phyloP scores from a whole-genome alignment of 78 protist genomes.

The Neovahlkampfia damariscottae region DNA sequence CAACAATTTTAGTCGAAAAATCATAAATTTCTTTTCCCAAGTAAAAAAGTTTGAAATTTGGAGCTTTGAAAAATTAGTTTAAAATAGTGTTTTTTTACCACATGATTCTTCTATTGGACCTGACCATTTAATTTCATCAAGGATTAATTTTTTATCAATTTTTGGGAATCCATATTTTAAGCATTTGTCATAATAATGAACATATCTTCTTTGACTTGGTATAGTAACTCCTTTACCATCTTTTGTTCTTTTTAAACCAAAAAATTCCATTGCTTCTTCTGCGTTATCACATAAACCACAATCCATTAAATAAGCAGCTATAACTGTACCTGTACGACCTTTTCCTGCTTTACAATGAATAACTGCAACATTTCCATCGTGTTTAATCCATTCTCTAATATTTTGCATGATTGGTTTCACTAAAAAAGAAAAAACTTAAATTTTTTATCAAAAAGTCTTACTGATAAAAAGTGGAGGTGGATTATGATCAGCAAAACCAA shows the following conservation, averaged over 20 bases:
- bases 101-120: background rate
- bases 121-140: too few relatives aligned
- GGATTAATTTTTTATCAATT: background rate
- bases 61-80: background rate
- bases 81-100: background rate
- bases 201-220: slow-evolving; percentile 55
- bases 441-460: background rate
- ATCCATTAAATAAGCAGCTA: slow-evolving; percentile 10
- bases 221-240: slow-evolving; percentile 47
- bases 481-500: slow-evolving; percentile 30
- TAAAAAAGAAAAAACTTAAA: too few relatives aligned
- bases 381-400: too few relatives aligned
- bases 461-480: slow-evolving; percentile 20
- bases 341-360: slow-evolving; percentile 72
- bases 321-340: slow-evolving; percentile 50
- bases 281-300: background rate
- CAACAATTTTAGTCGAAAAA: background rate
- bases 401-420: too few relatives aligned
- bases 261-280: slow-evolving; percentile 25
- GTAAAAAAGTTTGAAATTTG: background rate
- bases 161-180: too few relatives aligned
- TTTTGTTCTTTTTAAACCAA: slow-evolving; percentile 19
- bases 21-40: background rate
- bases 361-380: slow-evolving; percentile 23
- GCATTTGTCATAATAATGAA: slow-evolving; percentile 32